Evolutionary conservation across 1,284 basidiomycete genomes (phyloP), one percentile per base, ranked within the genome.

Genomic region (Leccinum colubrinum): DNA sequence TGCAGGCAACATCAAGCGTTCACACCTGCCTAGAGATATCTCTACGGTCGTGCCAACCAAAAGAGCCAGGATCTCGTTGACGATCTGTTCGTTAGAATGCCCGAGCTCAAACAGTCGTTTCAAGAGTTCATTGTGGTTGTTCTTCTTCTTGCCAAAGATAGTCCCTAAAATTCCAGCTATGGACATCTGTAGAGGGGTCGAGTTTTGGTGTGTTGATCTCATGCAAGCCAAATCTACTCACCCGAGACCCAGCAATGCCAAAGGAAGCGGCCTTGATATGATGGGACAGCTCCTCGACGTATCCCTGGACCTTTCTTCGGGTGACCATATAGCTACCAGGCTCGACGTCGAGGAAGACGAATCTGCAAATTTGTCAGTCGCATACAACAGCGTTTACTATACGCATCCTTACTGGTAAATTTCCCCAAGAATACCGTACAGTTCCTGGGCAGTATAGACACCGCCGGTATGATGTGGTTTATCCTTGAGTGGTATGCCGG

Each of bases 331-430:
- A 74, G 64, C 84, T 83, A 2, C 81, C 78, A 3, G 81, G 68
- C 59, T 90, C 88, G 46, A 85, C 76, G 60, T 91, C 84, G n/a
- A 91, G 80, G 83, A 91, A 93, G 62, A 92, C 76, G 69, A 83
- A 88, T 33, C 88, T 91, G 64, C 7, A 9, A 25, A 41, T 53
- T n/a, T n/a, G 6, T 61, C 55, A 67, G 35, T 55, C 37, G 15
- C 27, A 51, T 30, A 43, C 15, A 46, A 17, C 25, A 7, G 37
- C 14, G 37, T 33, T 56, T 14, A 12, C 6, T 2, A 25, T 59
- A 41, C 25, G 15, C 22, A 33, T 51, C 5, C 86, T 72, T 63
- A 90, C 85, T 84, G 75, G 73, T 91, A 91, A 61, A 91, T 87
- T 35, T 89, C 86, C 27, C 81, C 79, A 7, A 93, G 80, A 59